These are phyloP conservation scores for Ustilago shanxiensis DNA, from an alignment of 1,284 basidiomycete genomes.

Conservation along the genomic window DNA sequence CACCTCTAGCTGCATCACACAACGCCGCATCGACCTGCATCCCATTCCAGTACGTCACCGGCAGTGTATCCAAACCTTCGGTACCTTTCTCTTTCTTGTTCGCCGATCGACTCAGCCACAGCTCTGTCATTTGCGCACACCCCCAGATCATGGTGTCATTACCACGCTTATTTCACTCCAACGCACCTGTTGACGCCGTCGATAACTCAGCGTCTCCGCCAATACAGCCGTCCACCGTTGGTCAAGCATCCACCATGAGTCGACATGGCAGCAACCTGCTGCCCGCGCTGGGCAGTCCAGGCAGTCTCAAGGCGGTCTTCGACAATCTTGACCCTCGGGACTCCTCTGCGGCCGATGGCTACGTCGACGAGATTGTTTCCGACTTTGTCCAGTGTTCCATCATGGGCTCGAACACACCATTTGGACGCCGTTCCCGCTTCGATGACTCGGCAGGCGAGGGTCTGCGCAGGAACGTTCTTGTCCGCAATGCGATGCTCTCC, in stretches of 20 bases:
- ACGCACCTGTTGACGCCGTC: neutral
- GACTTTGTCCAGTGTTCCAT: slow-evolving; percentile 23
- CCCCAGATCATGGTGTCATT: slow-evolving; percentile 25
- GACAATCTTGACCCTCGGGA: neutral
- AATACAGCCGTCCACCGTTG: neutral
- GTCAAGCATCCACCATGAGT: slow-evolving; percentile 5
- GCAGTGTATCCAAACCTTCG: neutral
- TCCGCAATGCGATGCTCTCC: slow-evolving; percentile 55
- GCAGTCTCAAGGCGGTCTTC: slow-evolving; percentile 40
- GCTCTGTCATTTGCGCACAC: neutral
- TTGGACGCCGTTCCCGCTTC: slow-evolving; percentile 33
- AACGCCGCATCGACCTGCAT: slow-evolving; percentile 1
- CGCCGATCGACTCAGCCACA: slow-evolving; percentile 26
- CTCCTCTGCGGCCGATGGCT: slow-evolving; percentile 12
- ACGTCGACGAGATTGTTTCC: slow-evolving; percentile 30
- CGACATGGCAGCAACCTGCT: neutral
- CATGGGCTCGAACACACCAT: slow-evolving; percentile 13
- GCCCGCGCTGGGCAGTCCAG: slow-evolving; percentile 22
- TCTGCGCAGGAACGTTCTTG: slow-evolving; percentile 46
- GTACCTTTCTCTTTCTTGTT: neutral
- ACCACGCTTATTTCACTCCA: slow-evolving; percentile 21
- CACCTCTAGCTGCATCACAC: slow-evolving; percentile 11
- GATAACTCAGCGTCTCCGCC: slow-evolving; percentile 3
- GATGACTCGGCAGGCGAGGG: slow-evolving; percentile 55
- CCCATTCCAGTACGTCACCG: slow-evolving; percentile 6